phyloP scores from a whole-genome alignment of 1,139 yeast genomes.

The Groenewaldozyma sp. region DNA sequence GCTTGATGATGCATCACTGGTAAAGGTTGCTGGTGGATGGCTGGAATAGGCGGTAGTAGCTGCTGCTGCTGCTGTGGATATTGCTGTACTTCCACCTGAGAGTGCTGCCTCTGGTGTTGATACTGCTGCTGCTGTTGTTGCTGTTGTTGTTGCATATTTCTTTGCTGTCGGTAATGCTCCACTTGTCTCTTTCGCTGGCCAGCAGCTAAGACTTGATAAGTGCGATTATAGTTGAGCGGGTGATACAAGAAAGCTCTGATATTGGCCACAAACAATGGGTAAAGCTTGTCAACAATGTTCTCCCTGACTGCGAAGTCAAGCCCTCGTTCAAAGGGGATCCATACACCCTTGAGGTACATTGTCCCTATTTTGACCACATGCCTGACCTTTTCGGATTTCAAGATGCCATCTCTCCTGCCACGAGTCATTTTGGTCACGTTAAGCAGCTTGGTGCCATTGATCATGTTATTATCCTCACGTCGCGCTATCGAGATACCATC shows the following conservation, averaged over 20 bases:
- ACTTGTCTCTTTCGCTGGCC: conserved; percentile 27
- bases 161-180: conserved; percentile 17
- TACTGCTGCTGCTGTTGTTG: conserved; percentile 12
- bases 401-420: conserved; percentile 82
- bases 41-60: too few species aligned
- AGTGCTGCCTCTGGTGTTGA: conserved; percentile 10
- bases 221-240: conserved; percentile 28
- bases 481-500: conserved; percentile 83
- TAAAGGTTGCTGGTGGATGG: conserved; percentile 9
- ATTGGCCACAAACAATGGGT: conserved; percentile 81
- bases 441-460: conserved; percentile 83
- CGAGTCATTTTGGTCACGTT: conserved; percentile 91
- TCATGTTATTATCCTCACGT: conserved; percentile 85
- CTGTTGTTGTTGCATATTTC: conserved; percentile 11
- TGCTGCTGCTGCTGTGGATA: conserved; percentile 12
- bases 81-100: conserved; percentile 9
- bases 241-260: conserved; percentile 39
- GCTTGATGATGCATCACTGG: too few species aligned
- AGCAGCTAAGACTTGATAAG: conserved; percentile 31
- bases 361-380: conserved; percentile 92
- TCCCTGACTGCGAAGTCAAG: conserved; percentile 81
- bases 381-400: conserved; percentile 76
- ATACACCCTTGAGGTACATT: conserved; percentile 92
- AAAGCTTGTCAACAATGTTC: conserved; percentile 55
- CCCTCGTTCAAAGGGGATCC: conserved; percentile 94